Percentiles rank a stretch among this genome's conserved stretches.
These are phyloP conservation scores for Zychaea mexicana DNA, from an alignment of 371 early-diverging fungal species.

Conservation along the genomic window DNA sequence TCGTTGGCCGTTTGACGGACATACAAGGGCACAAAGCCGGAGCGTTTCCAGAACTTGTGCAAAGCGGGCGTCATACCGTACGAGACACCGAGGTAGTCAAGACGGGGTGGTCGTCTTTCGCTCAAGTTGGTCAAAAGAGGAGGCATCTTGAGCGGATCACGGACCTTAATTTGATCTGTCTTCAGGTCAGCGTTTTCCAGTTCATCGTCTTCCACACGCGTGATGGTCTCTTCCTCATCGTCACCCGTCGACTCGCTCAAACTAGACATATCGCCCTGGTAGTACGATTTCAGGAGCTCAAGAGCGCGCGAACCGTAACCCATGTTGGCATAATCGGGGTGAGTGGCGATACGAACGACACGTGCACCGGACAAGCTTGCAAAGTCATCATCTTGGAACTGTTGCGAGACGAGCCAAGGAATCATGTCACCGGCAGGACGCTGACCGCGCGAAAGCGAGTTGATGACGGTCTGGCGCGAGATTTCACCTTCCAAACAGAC, in stretches of 20 bases:
- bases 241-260: slow-evolving; percentile 62
- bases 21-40: slow-evolving; percentile 93
- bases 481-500: slow-evolving; percentile 96
- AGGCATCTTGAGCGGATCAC: slow-evolving; percentile 90
- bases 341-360: slow-evolving; percentile 99
- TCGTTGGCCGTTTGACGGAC: slow-evolving; percentile 97
- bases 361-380: slow-evolving; percentile 94
- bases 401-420: slow-evolving; percentile 96
- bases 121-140: slow-evolving; percentile 83
- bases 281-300: slow-evolving; percentile 84
- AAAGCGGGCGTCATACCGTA: slow-evolving; percentile 92
- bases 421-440: slow-evolving; percentile 97
- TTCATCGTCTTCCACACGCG: slow-evolving; percentile 62
- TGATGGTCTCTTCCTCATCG: slow-evolving; percentile 48
- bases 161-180: slow-evolving; percentile 79
- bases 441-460: slow-evolving; percentile 84
- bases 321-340: slow-evolving; percentile 97
- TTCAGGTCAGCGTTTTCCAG: slow-evolving; percentile 68
- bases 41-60: slow-evolving; percentile 97
- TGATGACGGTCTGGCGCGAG: slow-evolving; percentile 81
- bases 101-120: slow-evolving; percentile 76
- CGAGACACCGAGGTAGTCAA: slow-evolving; percentile 98
- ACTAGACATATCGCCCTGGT: slow-evolving; percentile 77
- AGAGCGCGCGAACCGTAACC: slow-evolving; percentile 96
- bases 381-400: slow-evolving; percentile 97